Evolutionary conservation across 148 eudicot genomes (phyloP).

Genomic region (Rhododendron henanense): DNA sequence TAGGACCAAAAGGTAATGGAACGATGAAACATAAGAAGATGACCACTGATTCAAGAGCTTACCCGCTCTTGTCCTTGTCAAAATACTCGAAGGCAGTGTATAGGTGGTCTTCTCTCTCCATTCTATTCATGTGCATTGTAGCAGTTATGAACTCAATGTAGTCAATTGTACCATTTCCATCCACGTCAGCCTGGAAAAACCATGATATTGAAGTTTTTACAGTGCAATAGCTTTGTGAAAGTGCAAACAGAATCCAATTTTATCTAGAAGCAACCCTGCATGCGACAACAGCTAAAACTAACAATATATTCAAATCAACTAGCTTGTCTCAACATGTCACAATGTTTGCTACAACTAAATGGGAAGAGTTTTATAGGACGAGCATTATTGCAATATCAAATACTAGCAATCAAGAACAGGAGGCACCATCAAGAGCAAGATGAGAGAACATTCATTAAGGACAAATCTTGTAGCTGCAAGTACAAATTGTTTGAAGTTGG

Average conservation of each 20-base stretch:
- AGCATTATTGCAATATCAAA: background rate
- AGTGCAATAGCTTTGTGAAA: background rate
- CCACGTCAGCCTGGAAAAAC: conserved; percentile 85
- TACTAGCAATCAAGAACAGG: background rate
- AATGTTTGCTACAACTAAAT: background rate
- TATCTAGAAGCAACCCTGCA: background rate
- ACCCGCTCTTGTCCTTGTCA: conserved; percentile 98
- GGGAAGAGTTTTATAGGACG: background rate
- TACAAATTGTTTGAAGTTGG: background rate
- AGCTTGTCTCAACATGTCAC: background rate
- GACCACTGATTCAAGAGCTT: background rate
- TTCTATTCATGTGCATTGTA: conserved; percentile 91
- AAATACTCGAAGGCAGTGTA: conserved; percentile 86
- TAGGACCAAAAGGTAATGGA: background rate
- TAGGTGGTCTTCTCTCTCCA: conserved; percentile 88
- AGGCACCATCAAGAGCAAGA: background rate
- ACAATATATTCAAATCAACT: background rate
- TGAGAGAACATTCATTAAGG: background rate
- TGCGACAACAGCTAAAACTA: background rate
- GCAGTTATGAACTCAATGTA: conserved; percentile 95
- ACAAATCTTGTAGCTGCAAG: background rate
- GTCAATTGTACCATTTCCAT: conserved; percentile 94
- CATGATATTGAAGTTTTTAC: background rate
- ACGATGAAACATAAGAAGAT: background rate
- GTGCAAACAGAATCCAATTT: background rate